Percentiles rank a stretch among this genome's conserved stretches.
These are phyloP conservation scores for Pyrrhoderma lamaoense DNA, from an alignment of 1,284 basidiomycete genomes.

Conservation along the genomic window DNA sequence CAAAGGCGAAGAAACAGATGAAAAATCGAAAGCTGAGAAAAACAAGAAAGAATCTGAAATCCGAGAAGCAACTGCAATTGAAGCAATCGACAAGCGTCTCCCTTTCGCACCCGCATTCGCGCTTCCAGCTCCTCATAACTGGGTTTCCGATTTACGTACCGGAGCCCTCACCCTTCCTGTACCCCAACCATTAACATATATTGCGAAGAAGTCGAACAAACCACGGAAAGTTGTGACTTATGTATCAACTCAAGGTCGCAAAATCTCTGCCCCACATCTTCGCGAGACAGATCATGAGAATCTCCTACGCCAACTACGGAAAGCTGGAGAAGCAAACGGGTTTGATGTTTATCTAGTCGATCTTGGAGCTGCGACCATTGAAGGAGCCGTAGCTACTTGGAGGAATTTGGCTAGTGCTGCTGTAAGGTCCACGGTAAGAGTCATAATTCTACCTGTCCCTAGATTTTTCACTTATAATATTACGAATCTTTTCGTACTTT, in stretches of 20 bases:
- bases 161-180: conserved; percentile 1
- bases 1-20: not conserved
- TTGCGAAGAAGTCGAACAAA: conserved; percentile 16
- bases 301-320: conserved; percentile 43
- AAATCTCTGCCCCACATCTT: conserved; percentile 37
- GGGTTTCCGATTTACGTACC: conserved; percentile 11
- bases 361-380: conserved; percentile 34
- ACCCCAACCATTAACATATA: not conserved
- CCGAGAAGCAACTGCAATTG: conserved; percentile 1
- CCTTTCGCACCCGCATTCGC: conserved; percentile 17
- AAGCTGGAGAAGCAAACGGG: conserved; percentile 49
- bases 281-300: conserved; percentile 42
- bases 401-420: conserved; percentile 55
- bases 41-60: not conserved
- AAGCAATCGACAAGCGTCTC: conserved; percentile 14
- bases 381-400: conserved; percentile 27
- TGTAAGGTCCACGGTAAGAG: conserved; percentile 63
- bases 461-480: no score
- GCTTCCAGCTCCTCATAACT: conserved; percentile 13
- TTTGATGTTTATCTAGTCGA: conserved; percentile 64
- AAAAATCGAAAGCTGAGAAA: not conserved
- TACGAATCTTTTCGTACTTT: not conserved
- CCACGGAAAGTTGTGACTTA: conserved; percentile 61
- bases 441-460: no score
- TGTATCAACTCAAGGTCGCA: conserved; percentile 54